Base-by-base conservation (phyloP, 2,329 filamentous ascomycete genomes). In the Fonsecaea erecta region DNA sequence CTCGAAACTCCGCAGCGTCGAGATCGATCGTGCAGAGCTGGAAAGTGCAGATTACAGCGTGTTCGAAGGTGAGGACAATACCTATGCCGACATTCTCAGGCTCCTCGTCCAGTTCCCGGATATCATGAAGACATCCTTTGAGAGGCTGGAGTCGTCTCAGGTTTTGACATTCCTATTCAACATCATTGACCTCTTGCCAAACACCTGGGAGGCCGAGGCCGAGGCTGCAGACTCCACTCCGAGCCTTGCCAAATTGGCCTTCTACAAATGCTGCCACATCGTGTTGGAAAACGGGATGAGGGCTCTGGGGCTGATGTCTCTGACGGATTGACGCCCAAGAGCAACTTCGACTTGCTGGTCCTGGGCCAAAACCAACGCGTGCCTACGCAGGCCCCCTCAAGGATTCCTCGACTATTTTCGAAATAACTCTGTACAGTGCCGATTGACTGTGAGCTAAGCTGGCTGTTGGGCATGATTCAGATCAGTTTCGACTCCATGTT, bases 101-200 rank as follows among this genome's bases (percentile, higher is more conserved):
- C 83, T 90, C 52, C 84, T 96, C n/a, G 85, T 89, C 8, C 90
- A 93, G 75, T 96, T 91, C 85, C 93, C 93, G 1, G 92, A 96
- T 73, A 90, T 92, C 4, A 87, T 96, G 64, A 83, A 89, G 74
- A 94, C 94, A 78, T 60, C 92, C 0, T 82, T 95, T 72, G 91
- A 91, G 82, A 96, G 91, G 0, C 84, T 93, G 24, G 93, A 96
- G 76, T 88, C 89, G 0, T 85, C 86, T 1, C 90, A 87, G 0
- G 81, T 90, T 46, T 78, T 90, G 40, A 86, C 84, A 3, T 92
- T 94, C 76, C 82, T 95, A 52, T 95, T 94, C 83, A 54, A 28
- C 34, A 11, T 68, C 18, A n/a, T 51, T 8, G 55, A 64, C 18
- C 18, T 53, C 7, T 35, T 67, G 54, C 51, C 51, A 2, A 21